Conservation (phyloP, 2,329 filamentous ascomycete genomes). For the Pseudocercospora fuligena region DNA sequence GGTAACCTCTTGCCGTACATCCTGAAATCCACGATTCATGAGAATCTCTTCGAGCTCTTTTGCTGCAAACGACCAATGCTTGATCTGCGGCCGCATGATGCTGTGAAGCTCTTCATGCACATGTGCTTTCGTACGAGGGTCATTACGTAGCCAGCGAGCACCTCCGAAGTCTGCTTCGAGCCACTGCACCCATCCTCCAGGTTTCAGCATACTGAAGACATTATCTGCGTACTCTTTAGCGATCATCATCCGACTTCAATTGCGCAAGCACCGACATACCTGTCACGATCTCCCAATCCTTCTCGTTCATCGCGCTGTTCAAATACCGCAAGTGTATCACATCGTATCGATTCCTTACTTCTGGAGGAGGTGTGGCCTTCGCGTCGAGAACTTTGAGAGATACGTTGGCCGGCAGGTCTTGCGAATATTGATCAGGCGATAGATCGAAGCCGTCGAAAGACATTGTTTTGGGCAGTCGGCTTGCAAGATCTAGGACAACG, state of each 20-base stretch:
- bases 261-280: neutral
- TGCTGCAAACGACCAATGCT: conserved; percentile 1
- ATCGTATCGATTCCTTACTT: conserved; percentile 8
- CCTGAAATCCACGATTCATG: conserved; percentile 7
- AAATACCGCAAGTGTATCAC: conserved; percentile 12
- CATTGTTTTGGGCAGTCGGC: neutral
- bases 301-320: conserved; percentile 5
- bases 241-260: neutral
- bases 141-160: conserved; percentile 4
- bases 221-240: neutral
- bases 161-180: conserved; percentile 10
- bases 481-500: conserved; percentile 10
- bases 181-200: conserved; percentile 6
- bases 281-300: conserved; percentile 9
- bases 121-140: neutral
- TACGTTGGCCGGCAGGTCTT: conserved; percentile 2
- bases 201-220: conserved; percentile 5
- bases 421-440: neutral
- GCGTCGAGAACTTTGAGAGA: conserved; percentile 8
- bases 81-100: conserved; percentile 5
- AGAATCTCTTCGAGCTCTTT: conserved; percentile 9
- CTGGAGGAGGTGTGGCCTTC: conserved; percentile 3
- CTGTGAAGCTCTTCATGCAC: conserved; percentile 5
- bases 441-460: conserved; percentile 6
- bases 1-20: neutral